Evolutionary conservation across 1,284 basidiomycete species (phyloP).

Genomic region (Moesziomyces antarcticus): DNA sequence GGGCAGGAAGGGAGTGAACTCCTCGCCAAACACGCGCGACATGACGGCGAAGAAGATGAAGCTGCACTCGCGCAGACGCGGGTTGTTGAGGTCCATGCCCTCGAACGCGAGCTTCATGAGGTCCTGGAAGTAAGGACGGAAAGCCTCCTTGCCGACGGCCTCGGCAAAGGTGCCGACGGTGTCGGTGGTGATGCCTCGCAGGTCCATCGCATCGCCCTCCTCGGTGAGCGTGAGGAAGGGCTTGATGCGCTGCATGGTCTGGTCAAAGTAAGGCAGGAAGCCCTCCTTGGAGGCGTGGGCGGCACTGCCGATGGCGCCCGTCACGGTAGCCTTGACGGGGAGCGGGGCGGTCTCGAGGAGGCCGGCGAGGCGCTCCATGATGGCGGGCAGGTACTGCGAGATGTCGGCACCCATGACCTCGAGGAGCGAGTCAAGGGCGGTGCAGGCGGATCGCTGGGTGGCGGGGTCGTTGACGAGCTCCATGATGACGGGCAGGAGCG

Average conservation of each 20-base stretch:
- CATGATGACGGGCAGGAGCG: slow-evolving; percentile 79
- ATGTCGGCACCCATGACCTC: slow-evolving; percentile 93
- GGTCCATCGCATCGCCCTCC: slow-evolving; percentile 83
- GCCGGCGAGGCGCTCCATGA: slow-evolving; percentile 93
- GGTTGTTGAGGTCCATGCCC: slow-evolving; percentile 84
- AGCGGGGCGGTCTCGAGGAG: slow-evolving; percentile 88
- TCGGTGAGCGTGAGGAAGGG: slow-evolving; percentile 83
- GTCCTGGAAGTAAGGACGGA: slow-evolving; percentile 93
- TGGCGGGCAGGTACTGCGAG: slow-evolving; percentile 88
- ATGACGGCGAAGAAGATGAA: slow-evolving; percentile 99
- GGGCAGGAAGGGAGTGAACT: slow-evolving; percentile 88
- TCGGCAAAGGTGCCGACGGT: slow-evolving; percentile 98
- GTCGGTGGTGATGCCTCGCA: slow-evolving; percentile 98
- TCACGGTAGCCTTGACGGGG: slow-evolving; percentile 92
- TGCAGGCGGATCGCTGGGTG: slow-evolving; percentile 92
- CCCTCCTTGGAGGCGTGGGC: slow-evolving; percentile 95
- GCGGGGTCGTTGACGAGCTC: slow-evolving; percentile 83
- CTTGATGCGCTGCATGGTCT: slow-evolving; percentile 88
- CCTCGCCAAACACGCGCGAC: slow-evolving; percentile 93
- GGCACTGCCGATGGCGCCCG: slow-evolving; percentile 96
- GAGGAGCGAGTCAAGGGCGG: slow-evolving; percentile 93
- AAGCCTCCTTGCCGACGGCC: slow-evolving; percentile 91
- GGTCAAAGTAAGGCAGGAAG: slow-evolving; percentile 94
- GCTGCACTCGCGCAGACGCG: slow-evolving; percentile 91
- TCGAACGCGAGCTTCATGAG: slow-evolving; percentile 96